Conservation (phyloP, 176 grass and related monocot species). For the Carex littledalei region DNA sequence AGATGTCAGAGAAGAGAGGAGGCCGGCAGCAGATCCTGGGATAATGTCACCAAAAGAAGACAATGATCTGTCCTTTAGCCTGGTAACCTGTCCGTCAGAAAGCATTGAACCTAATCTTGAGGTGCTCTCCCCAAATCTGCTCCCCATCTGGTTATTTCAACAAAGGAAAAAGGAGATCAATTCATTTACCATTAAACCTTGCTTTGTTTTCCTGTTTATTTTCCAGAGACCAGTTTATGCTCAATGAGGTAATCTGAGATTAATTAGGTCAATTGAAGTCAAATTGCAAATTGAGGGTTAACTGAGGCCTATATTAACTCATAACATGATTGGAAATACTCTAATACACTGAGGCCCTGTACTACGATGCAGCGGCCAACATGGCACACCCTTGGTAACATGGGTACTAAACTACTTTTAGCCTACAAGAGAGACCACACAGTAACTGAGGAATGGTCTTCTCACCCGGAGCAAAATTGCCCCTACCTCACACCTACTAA, state of each 20-base stretch:
- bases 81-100: slow-evolving; percentile 86
- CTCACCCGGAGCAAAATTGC: not conserved
- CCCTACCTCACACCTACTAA: not conserved
- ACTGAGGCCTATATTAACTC: not conserved
- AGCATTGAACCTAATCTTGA: slow-evolving; percentile 98
- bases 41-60: slow-evolving; percentile 85
- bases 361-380: not conserved
- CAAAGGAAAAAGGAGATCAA: not conserved
- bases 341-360: not conserved
- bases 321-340: not conserved
- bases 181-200: not conserved
- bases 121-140: slow-evolving; percentile 98
- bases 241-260: not conserved
- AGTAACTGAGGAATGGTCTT: not conserved
- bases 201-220: slow-evolving; percentile 16
- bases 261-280: not conserved
- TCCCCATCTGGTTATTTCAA: slow-evolving; percentile 64
- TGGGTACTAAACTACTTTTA: not conserved
- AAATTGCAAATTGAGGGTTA: slow-evolving; percentile 15
- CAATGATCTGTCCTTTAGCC: slow-evolving; percentile 52
- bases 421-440: slow-evolving; percentile 9
- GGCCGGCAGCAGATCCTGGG: slow-evolving; percentile 79
- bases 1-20: slow-evolving; percentile 91
- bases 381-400: not conserved
- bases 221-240: not conserved